Percentiles rank a stretch among this genome's conserved stretches.
phyloP scores from a whole-genome alignment of 768 basidiomycete species.

The Mrakia gelida region DNA sequence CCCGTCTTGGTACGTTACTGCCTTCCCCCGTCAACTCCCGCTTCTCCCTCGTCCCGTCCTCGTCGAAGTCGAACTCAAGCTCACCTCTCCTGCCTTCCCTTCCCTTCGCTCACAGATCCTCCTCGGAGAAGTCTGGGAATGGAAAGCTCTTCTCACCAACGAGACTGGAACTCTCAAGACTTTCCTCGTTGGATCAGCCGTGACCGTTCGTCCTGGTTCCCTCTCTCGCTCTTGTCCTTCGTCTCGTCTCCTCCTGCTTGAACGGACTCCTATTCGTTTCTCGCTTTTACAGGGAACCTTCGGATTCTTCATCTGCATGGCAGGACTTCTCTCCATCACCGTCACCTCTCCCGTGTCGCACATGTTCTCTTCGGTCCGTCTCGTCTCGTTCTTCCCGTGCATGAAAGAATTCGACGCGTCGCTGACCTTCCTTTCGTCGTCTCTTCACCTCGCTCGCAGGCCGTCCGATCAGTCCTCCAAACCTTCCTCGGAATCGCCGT shows the following conservation, averaged over 20 bases:
- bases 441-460: constrained; percentile 43
- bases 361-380: constrained; percentile 75
- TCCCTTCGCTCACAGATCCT: constrained; percentile 12
- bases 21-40: background rate
- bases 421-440: constrained; percentile 23
- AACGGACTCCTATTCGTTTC: background rate
- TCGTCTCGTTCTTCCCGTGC: background rate
- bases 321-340: constrained; percentile 88
- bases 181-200: constrained; percentile 29
- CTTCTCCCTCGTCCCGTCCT: too few relatives aligned
- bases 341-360: constrained; percentile 96
- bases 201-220: constrained; percentile 13
- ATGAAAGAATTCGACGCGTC: background rate
- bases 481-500: constrained; percentile 28
- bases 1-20: constrained; percentile 18
- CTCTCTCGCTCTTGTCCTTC: too few relatives aligned
- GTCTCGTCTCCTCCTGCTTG: background rate
- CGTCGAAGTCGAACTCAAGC: background rate
- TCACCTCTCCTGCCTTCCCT: background rate
- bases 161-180: constrained; percentile 17
- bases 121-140: constrained; percentile 25
- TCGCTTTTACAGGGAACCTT: constrained; percentile 58
- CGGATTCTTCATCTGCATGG: constrained; percentile 92
- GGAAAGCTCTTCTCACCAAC: constrained; percentile 21
- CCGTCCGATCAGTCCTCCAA: constrained; percentile 30